Evolutionary conservation across 1,284 basidiomycete genomes (phyloP).

Genomic region (Thelephora terrestris): DNA sequence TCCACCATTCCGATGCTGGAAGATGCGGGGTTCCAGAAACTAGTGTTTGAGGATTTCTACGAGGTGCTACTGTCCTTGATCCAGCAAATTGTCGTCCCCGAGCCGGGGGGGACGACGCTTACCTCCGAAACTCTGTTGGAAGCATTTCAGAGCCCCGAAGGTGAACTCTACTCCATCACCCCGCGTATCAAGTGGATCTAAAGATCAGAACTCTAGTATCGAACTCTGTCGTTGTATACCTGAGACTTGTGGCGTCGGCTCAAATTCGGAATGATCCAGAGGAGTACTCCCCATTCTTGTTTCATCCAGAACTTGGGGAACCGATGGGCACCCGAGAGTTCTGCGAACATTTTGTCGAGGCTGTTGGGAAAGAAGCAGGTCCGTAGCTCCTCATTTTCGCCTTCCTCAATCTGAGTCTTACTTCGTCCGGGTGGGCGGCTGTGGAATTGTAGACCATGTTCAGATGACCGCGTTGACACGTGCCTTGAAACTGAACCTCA

Average conservation of each 20-base stretch:
- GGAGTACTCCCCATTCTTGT: conserved; percentile 62
- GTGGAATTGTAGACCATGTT: conserved; percentile 51
- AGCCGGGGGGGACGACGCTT: conserved; percentile 25
- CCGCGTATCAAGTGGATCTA: background rate
- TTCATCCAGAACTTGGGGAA: conserved; percentile 61
- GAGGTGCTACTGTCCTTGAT: conserved; percentile 38
- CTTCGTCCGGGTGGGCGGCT: background rate
- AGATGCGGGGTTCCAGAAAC: conserved; percentile 52
- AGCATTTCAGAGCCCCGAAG: conserved; percentile 45
- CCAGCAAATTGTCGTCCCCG: conserved; percentile 31
- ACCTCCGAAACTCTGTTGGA: conserved; percentile 33
- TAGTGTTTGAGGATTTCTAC: conserved; percentile 52
- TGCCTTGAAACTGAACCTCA: conserved; percentile 58
- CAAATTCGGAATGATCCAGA: conserved; percentile 63
- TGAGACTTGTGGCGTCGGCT: conserved; percentile 75
- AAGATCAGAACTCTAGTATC: conserved; percentile 33
- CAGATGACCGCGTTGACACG: conserved; percentile 74
- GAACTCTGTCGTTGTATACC: conserved; percentile 63
- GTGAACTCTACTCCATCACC: conserved; percentile 24
- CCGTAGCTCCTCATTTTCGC: conserved; percentile 10
- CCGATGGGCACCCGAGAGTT: conserved; percentile 54
- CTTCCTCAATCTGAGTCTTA: background rate
- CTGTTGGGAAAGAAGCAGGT: conserved; percentile 77
- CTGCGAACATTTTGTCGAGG: conserved; percentile 71
- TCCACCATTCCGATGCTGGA: conserved; percentile 45